Base-by-base conservation (phyloP, 768 basidiomycete genomes). In the Mycena epipterygia region DNA sequence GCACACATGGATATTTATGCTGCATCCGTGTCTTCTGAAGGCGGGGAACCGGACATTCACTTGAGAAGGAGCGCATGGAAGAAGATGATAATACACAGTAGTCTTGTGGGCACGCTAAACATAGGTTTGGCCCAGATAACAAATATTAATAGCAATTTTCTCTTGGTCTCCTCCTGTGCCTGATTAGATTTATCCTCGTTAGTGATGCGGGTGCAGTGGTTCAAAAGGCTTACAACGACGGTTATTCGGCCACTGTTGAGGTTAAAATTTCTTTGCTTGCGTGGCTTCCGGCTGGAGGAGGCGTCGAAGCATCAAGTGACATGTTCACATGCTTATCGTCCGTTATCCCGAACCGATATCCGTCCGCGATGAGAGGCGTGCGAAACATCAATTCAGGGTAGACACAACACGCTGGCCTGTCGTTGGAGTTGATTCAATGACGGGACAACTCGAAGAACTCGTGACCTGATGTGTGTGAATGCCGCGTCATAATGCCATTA, bases 41-140 rank as follows among this genome's bases (percentile, higher is more conserved):
- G 53, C 39, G 39, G 60, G 33, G 21, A 35, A 27, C 2, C 46
- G 33, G 41, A 19, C 19, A 46, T 48, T 61, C 23, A 37, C 35
- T 6, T 37, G 4, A 39, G 35, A 30, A 52, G 46, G 9, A 39
- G 17, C 46, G 23, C 23, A 41, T 62, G 61, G 61, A 62, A 11
- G 23, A n/a, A 48, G 33, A 35, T 51, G 23, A 64, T 29, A 42
- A 52, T 49, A 49, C 6, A 3, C 27, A 5, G 32, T 42, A 9
- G 55, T 23, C 58, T 60, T 44, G 32, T 46, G 42, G 49, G 29
- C 44, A 61, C 16, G 37, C 51, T 64, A 64, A 64, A 64, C 30
- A 64, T 64, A 64, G 62, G 19, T 2, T 30, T 14, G 12, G 14
- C 37, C 5, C 11, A 64, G 62, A 64, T 64, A 64, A 64, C 21